Base-by-base conservation (phyloP, 345 rosid genomes). In the Kandelia obovata region DNA sequence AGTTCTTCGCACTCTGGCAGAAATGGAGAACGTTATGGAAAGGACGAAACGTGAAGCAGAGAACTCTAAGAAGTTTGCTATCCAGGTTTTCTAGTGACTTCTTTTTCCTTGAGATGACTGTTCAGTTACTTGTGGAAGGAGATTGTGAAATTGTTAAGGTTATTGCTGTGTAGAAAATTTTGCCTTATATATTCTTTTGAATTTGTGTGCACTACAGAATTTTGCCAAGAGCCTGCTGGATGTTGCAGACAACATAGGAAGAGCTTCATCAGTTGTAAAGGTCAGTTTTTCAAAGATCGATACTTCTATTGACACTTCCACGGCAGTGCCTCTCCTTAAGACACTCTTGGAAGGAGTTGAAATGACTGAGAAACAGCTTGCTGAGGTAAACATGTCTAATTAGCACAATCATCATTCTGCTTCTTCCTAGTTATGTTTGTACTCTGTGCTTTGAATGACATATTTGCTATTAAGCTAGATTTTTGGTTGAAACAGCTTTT, bases 361-460 rank as follows among this genome's bases (percentile, higher is more conserved):
- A 71, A 95, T 92, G 99, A 95, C 99, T 15, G 99, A 92, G 81
- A 95, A 92, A 77, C 97, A 92, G 75, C 85, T 95, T 65, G 79
- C 60, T n/a, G 91, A 86, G 88, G 99, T 92, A 76, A 68, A 17
- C 16, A 28, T 57, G 46, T 57, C 47, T 35, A 7, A 15, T 64
- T 60, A 21, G 49, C 31, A 60, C 16, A n/a, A 26, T 37, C 43
- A 11, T 59, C 19, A 13, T 30, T 53, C 19, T 7, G 5, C 72
- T 5, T 58, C 21, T 20, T 2, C 13, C 65, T 61, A 32, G 0
- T 37, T 20, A 52, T 57, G 49, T 25, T 6, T 63, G n/a, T 63
- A 17, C 46, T 3, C 37, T 2, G 17, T 62, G 21, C 71, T 51
- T 49, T 46, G 52, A 25, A 57, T 30, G 46, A 9, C n/a, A 27